Conservation (phyloP, 2,329 filamentous ascomycete genomes). For the Claviceps citrina region DNA sequence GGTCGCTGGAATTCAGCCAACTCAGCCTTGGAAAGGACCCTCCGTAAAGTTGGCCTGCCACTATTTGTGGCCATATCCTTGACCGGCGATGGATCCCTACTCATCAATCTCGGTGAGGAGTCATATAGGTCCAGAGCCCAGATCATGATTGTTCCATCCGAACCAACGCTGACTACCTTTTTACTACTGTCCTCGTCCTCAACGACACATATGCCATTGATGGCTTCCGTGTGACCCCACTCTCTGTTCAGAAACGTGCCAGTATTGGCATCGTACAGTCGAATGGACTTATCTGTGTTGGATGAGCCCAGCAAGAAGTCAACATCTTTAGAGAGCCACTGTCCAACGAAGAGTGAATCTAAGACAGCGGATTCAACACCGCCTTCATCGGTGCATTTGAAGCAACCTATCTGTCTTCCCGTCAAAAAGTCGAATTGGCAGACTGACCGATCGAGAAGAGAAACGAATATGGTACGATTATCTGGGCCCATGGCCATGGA, state of each 20-base stretch:
- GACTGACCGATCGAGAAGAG: constrained; percentile 43
- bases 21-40: constrained; percentile 76
- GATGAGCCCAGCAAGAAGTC: constrained; percentile 74
- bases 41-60: constrained; percentile 59
- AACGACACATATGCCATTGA: constrained; percentile 68
- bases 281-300: constrained; percentile 87
- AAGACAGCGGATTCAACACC: constrained; percentile 69
- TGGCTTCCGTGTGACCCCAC: constrained; percentile 88
- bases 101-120: constrained; percentile 22
- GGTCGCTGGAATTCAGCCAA: constrained; percentile 61
- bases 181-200: constrained; percentile 40
- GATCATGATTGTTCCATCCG: constrained; percentile 72
- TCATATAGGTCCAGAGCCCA: constrained; percentile 46
- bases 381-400: constrained; percentile 71
- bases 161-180: constrained; percentile 56
- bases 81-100: constrained; percentile 38
- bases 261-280: constrained; percentile 68
- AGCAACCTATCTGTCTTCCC: constrained; percentile 54
- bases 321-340: constrained; percentile 35
- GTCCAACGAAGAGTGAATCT: constrained; percentile 56
- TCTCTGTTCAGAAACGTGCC: constrained; percentile 72
- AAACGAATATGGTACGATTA: constrained; percentile 41
- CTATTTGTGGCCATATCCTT: constrained; percentile 41
- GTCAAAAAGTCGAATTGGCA: constrained; percentile 48
- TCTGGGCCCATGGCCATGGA: constrained; percentile 63